These are phyloP conservation scores for Scenedesmus sp. DNA, from an alignment of 163 green algal genomes.

Conservation along the genomic window DNA sequence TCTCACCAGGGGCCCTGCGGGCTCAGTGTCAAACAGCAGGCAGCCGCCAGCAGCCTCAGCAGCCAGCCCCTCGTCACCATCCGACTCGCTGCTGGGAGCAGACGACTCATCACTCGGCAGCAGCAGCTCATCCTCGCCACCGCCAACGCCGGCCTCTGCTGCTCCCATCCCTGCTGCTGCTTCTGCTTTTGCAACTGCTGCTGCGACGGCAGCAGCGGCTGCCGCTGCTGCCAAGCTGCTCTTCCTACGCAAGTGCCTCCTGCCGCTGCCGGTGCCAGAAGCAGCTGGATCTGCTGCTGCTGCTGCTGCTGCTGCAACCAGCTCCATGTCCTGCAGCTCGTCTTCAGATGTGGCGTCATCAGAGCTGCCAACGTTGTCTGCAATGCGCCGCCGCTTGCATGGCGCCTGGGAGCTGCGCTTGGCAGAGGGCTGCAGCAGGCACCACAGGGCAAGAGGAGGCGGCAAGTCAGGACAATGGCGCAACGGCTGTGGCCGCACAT, in stretches of 20 bases:
- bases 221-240: not conserved
- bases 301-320: slow-evolving; percentile 13
- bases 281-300: not conserved
- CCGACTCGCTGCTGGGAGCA: not conserved
- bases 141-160: not conserved
- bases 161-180: not conserved
- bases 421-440: not conserved
- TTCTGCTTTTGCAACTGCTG: not conserved
- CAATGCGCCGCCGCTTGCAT: not conserved
- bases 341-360: not conserved
- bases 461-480: no score
- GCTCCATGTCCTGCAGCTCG: not conserved
- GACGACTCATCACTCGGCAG: not conserved
- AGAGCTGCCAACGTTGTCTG: not conserved
- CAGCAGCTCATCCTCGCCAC: not conserved
- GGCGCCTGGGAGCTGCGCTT: not conserved
- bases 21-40: slow-evolving; percentile 16
- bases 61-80: not conserved
- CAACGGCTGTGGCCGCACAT: no score
- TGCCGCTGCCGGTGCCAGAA: not conserved
- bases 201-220: not conserved
- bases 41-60: not conserved
- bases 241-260: not conserved
- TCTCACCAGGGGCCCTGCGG: slow-evolving; percentile 32
- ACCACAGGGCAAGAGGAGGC: not conserved